These are phyloP conservation scores for Heterobasidion parviporum DNA, from an alignment of 1,284 basidiomycete genomes.

Conservation along the genomic window DNA sequence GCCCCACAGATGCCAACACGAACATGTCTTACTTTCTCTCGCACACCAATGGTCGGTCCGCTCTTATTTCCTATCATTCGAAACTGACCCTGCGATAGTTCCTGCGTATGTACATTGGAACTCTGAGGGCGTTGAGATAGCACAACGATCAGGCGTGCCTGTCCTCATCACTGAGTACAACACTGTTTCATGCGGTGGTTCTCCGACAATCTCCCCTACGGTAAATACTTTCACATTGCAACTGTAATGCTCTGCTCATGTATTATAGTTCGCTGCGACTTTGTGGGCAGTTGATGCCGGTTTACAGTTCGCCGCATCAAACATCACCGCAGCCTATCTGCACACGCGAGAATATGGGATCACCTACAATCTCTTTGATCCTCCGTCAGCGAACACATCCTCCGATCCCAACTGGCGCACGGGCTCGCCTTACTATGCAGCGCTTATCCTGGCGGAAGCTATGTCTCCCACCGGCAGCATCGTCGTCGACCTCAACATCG, in stretches of 20 bases:
- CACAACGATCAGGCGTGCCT: not conserved
- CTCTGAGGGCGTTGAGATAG: not conserved
- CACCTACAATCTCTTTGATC: slow-evolving; percentile 1
- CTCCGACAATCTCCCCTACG: not conserved
- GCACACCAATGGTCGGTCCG: not conserved
- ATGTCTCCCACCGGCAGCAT: not conserved
- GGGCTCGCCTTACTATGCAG: not conserved
- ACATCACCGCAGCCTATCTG: not conserved
- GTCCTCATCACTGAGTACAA: slow-evolving; percentile 1
- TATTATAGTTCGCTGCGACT: not conserved
- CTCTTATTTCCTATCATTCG: not conserved
- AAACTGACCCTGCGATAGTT: not conserved
- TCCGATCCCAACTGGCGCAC: not conserved
- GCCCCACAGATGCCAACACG: not conserved
- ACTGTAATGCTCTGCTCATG: not conserved
- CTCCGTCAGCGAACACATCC: not conserved
- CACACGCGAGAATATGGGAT: not conserved
- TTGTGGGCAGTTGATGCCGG: not conserved
- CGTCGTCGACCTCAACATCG: not conserved
- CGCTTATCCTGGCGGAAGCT: not conserved
- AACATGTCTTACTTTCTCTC: not conserved
- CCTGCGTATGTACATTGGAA: not conserved
- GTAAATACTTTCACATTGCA: not conserved
- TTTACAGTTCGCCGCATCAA: not conserved
- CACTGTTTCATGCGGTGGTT: not conserved